Evolutionary conservation across 208 protist species (phyloP), one percentile per base, ranked within the genome.

Genomic region (Leishmania guyanensis): DNA sequence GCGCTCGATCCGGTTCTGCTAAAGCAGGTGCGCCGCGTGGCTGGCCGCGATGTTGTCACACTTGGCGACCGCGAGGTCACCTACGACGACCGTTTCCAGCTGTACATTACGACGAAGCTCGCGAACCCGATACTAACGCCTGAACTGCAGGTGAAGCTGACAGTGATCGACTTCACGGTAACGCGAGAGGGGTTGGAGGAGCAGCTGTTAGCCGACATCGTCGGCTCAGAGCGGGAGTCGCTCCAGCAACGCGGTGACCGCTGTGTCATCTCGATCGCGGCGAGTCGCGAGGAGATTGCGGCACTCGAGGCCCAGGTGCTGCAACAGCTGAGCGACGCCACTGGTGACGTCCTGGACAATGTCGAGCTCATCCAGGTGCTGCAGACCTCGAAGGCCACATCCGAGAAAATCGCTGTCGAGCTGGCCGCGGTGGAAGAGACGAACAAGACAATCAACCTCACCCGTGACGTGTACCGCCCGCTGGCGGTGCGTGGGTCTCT

Each of bases 71-170:
- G 93, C 65, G 98, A 99, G 65, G 91, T 99, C 50, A 95, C 98
- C 78, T 99, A 98, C 87, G 90, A 98, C 80, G 86, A 92, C 43
- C 84, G 91, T 74, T 99, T 99, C 89, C 83, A 85, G 14, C 88
- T 99, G 22, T 99, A 97, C 89, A 97, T 99, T 79, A 98, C 98
- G 20, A 98, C 93, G 68, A 99, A 99, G 82, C 89, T 99, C 50
- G 86, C 94, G 26, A 99, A 99, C 84, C 98, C 98, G 9, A 88
- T 98, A 78, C 98, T 98, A 74, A 91, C 95, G 56, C 98, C 98
- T 8, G 98, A 99, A 83, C 86, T 99, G 60, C 97, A 97, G 86
- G 95, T 98, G 88, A 98, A 97, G 81, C 85, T 98, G 64, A 96
- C 94, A 8, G 92, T 99, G 65, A 87, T 97, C 70, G 97, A 99